phyloP scores from a whole-genome alignment of 495 filamentous ascomycete genomes.

The Annulohypoxylon nitens region DNA sequence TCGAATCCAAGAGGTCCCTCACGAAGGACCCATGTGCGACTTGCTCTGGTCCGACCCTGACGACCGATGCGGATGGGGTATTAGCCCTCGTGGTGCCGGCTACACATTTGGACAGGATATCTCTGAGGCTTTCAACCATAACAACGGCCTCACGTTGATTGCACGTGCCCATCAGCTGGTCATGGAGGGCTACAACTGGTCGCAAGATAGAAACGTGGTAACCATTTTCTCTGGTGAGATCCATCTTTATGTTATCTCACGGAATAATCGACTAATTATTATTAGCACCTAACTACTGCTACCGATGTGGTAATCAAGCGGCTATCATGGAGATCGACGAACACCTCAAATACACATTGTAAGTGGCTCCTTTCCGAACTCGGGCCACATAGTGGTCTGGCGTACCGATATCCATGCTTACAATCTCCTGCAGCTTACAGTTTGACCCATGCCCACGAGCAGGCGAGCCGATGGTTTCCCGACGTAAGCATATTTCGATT shows the following conservation, averaged over 20 bases:
- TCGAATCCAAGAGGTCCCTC: constrained; percentile 97
- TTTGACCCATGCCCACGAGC: constrained; percentile 98
- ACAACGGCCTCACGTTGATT: constrained; percentile 96
- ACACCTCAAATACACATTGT: constrained; percentile 99
- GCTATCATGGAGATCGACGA: constrained; percentile 99
- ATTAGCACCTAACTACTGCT: constrained; percentile 95
- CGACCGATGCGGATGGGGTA: constrained; percentile 98
- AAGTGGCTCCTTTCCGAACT: constrained; percentile 59
- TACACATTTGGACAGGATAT: constrained; percentile 99
- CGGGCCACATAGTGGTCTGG: constrained; percentile 7
- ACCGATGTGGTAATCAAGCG: constrained; percentile 97
- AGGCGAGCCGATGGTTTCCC: constrained; percentile 98
- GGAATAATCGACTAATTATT: constrained; percentile 25
- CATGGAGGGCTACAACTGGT: constrained; percentile 99
- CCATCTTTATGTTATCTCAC: background rate
- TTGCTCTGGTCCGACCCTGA: constrained; percentile 98
- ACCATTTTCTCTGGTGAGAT: constrained; percentile 96
- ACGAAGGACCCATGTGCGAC: constrained; percentile 99
- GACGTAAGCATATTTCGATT: constrained; percentile 67
- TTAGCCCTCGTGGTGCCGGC: constrained; percentile 94
- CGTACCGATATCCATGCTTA: constrained; percentile 37
- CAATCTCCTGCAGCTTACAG: constrained; percentile 78
- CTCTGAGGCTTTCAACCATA: constrained; percentile 99
- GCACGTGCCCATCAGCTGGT: constrained; percentile 95
- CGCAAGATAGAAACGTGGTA: constrained; percentile 94